Evolutionary conservation across 2,329 filamentous ascomycete species (phyloP), one percentile per base, ranked within the genome.

Genomic region (Proliferodiscus dingleyae): DNA sequence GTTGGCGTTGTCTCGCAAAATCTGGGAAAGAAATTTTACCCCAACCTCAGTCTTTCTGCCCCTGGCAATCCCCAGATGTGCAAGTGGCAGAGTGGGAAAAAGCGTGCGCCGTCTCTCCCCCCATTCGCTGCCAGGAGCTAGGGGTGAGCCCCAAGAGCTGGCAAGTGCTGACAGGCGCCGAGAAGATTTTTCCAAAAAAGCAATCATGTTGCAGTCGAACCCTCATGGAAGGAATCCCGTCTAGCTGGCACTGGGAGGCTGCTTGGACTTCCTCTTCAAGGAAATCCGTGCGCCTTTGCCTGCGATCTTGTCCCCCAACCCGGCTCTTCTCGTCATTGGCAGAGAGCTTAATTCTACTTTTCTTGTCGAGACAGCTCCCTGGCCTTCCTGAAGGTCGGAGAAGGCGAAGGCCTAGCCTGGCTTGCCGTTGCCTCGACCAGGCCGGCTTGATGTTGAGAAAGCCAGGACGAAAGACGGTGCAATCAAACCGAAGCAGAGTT

Each of bases 1-100:
- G 24, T 23, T 45, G 36, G 32, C 43, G 13, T 30, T 15, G 30
- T n/a, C 38, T 43, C 32, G 33, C 55, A 46, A 54, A 46, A 42
- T 40, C 47, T 48, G 49, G 49, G n/a, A n/a, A 52, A 52, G 47
- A 46, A 46, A 44, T 32, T 49, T 51, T 52, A 49, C 53, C 51
- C 51, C 53, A 49, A 44, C 44, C 46, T 53, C 46, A 54, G 43
- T 45, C 47, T 40, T 50, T 45, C 46, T 34, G n/a, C 37, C 37
- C 46, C 7, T 11, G 28, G 19, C 28, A 18, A 30, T 45, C 46
- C 50, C 50, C 50, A 46, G 50, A 50, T 52, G 40, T 37, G 46
- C 49, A 39, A 34, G 38, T 18, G 2, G 13, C 37, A 33, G 26
- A 8, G 10, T 9, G 26, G 15, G 13, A 13, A 9, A 32, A 28